phyloP scores from a whole-genome alignment of 2,329 filamentous ascomycete genomes.

The Colletotrichum tofieldiae region DNA sequence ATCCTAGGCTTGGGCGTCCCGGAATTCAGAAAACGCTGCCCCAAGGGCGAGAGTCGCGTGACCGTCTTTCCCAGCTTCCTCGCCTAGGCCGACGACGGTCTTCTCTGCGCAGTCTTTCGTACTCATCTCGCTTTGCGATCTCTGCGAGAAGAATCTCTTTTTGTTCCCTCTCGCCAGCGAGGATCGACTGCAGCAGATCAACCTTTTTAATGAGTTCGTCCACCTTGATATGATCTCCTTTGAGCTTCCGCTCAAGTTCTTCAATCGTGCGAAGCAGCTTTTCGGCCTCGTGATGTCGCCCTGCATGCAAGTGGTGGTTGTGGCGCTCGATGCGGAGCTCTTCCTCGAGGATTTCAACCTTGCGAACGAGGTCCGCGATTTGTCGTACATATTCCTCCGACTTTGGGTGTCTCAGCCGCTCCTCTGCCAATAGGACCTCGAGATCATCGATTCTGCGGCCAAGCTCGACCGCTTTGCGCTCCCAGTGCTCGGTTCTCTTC shows the following conservation, averaged over 20 bases:
- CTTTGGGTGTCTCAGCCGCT: conserved; percentile 23
- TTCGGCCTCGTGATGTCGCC: conserved; percentile 30
- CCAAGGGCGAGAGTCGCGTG: conserved; percentile 17
- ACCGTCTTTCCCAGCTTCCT: conserved; percentile 36
- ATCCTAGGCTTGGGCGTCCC: neutral
- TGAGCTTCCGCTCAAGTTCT: conserved; percentile 35
- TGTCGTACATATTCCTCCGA: conserved; percentile 30
- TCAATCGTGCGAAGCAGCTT: conserved; percentile 26
- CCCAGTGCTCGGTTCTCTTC: conserved; percentile 98
- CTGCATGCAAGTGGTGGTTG: conserved; percentile 25
- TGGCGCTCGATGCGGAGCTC: conserved; percentile 32
- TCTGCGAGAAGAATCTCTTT: conserved; percentile 32
- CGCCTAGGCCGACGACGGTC: conserved; percentile 31
- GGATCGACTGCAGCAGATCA: conserved; percentile 31
- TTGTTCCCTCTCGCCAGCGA: conserved; percentile 32
- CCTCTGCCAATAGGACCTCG: conserved; percentile 30
- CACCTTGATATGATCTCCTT: conserved; percentile 24
- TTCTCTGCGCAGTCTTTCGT: conserved; percentile 9
- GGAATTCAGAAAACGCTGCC: conserved; percentile 12
- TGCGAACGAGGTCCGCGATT: conserved; percentile 34
- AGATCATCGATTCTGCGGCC: conserved; percentile 29
- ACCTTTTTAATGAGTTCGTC: conserved; percentile 36
- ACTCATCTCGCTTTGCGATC: conserved; percentile 35
- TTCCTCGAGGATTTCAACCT: conserved; percentile 37
- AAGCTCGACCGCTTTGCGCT: conserved; percentile 74